Base-by-base conservation (phyloP, 2,329 filamentous ascomycete genomes). In the Aspergillus novofumigatus region DNA sequence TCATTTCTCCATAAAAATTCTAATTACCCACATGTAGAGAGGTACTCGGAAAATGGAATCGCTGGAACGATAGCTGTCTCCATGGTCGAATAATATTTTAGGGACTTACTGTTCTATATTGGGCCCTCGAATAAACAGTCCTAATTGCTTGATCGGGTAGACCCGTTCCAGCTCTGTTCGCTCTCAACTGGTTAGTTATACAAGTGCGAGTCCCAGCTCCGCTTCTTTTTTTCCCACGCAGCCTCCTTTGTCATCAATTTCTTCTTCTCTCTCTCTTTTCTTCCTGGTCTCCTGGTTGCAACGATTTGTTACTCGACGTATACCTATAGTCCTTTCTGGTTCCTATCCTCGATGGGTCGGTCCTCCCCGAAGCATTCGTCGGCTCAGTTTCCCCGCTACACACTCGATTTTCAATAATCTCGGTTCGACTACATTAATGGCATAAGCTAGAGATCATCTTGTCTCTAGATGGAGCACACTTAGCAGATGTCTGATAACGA, bases 401-500 rank as follows among this genome's bases (percentile, higher is more conserved):
- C 53, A 23, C 21, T 41, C 44, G 25, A 17, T 26, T 49, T 28
- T 56, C n/a, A 53, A 51, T 48, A 51, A 49, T 55, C 54, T 52
- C 54, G 49, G 48, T 51, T 55, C 51, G 41, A 25, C 51, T 42
- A 32, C 50, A 49, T 53, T 54, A 23, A 26, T 65, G 66, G 59
- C 65, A 65, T 67, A 64, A 67, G 49, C 55, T 49, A 25, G 62
- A 60, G 35, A 21, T 49, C 61, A 50, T 56, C 41, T 51, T 54
- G 52, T 62, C 59, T 58, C 64, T 66, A 62, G 61, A 71, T 71
- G 69, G 67, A 58, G 60, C 53, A 64, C 61, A 59, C 61, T 59
- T 69, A 69, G 65, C 66, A 66, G 61, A 74, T 74, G 69, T 70
- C 68, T 64, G 61, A 68, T 62, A 70, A 73, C 58, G 68, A 73